Percentiles rank a stretch among this genome's conserved stretches.
These are phyloP conservation scores for Calendula officinalis DNA, from an alignment of 129 eudicot genomes.

Conservation along the genomic window DNA sequence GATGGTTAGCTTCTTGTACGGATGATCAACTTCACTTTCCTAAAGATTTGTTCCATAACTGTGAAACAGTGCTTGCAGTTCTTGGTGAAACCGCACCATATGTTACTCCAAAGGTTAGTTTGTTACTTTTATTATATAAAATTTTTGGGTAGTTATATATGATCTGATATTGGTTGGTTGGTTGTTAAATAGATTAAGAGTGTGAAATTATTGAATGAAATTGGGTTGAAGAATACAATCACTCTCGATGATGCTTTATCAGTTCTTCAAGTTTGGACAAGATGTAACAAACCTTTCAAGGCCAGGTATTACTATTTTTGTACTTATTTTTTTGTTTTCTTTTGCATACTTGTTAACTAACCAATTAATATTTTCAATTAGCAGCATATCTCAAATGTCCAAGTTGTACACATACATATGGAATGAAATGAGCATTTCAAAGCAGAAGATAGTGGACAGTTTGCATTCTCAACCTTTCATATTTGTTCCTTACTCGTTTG, in stretches of 20 bases:
- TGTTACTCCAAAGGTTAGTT: conserved; percentile 67
- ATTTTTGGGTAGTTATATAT: background rate
- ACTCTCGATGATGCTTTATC: conserved; percentile 56
- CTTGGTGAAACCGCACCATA: conserved; percentile 66
- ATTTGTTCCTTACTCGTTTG: conserved; percentile 50
- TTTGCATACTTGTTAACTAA: background rate
- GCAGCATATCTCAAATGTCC: conserved; percentile 78
- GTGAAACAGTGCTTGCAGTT: conserved; percentile 62
- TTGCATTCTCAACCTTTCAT: conserved; percentile 55
- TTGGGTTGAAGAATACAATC: conserved; percentile 65
- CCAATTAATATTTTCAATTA: background rate
- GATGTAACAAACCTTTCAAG: conserved; percentile 42
- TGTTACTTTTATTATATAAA: background rate
- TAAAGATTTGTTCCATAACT: conserved; percentile 60
- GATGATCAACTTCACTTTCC: conserved; percentile 64
- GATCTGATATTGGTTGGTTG: background rate
- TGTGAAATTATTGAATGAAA: conserved; percentile 46
- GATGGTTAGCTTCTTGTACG: conserved; percentile 60
- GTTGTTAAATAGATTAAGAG: conserved; percentile 50
- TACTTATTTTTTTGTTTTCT: background rate
- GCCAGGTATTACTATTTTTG: conserved; percentile 51
- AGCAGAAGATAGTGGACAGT: conserved; percentile 44
- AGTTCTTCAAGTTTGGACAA: conserved; percentile 54
- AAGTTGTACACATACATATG: conserved; percentile 64
- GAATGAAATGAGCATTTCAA: conserved; percentile 55